Conservation (phyloP, 495 filamentous ascomycete genomes). For the Chaetomium tenue region DNA sequence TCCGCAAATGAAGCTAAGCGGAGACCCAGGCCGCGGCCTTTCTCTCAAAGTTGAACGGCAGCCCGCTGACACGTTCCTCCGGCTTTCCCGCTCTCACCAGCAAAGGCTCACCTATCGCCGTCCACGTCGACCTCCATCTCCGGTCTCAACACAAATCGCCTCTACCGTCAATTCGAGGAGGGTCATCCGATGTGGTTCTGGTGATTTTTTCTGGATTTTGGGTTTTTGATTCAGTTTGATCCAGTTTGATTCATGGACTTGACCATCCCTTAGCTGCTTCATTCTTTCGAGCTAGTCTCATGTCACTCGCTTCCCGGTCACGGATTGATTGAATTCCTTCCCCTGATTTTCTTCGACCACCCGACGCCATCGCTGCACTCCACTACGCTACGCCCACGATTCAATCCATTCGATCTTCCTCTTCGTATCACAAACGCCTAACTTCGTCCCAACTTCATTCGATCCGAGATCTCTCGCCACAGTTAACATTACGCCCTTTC, state of each 20-base stretch:
- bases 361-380: neutral
- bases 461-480: neutral
- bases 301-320: conserved; percentile 48
- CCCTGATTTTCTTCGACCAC: neutral
- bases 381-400: neutral
- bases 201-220: conserved; percentile 8
- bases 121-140: conserved; percentile 23
- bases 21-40: conserved; percentile 27
- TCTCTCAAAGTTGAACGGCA: conserved; percentile 30
- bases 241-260: too few species aligned
- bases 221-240: neutral
- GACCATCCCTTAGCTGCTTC: conserved; percentile 31
- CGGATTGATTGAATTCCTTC: conserved; percentile 14
- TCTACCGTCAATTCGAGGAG: neutral
- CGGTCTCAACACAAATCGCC: neutral
- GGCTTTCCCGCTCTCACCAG: conserved; percentile 28
- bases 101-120: conserved; percentile 21
- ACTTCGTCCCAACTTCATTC: neutral
- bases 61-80: conserved; percentile 19
- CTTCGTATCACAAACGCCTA: neutral
- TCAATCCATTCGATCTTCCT: neutral
- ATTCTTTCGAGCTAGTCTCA: conserved; percentile 52
- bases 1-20: conserved; percentile 34
- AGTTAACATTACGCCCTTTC: neutral
- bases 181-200: conserved; percentile 23